A percentile compares a stretch with the other conserved stretches of the same genome.
Evolutionary conservation across 805 yeast genomes (phyloP).

Genomic region (Candida palmyrensis): DNA sequence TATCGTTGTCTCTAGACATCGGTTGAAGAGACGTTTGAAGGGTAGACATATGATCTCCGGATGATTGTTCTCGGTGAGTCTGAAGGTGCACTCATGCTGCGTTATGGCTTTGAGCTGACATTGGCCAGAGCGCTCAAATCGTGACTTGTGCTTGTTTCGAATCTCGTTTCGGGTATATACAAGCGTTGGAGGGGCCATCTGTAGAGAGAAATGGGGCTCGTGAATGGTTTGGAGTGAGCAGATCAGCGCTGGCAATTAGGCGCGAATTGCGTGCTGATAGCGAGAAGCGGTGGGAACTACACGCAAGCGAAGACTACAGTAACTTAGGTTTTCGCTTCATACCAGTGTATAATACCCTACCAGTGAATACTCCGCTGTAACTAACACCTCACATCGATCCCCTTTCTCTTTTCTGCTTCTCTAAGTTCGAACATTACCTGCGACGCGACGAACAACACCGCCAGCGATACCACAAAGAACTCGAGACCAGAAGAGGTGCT

Average conservation of each 20-base stretch:
- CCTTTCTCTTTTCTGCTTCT: slow-evolving; percentile 78
- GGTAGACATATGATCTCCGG: slow-evolving; percentile 39
- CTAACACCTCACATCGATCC: slow-evolving; percentile 75
- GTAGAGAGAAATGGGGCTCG: no score
- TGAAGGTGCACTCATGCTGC: slow-evolving; percentile 41
- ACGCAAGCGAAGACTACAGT: no score
- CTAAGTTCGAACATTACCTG: slow-evolving; percentile 95
- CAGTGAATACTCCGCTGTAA: no score
- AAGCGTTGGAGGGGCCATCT: slow-evolving; percentile 43
- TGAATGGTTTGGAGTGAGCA: no score
- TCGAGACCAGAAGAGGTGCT: slow-evolving; percentile 63
- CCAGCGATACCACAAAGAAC: slow-evolving; percentile 57
- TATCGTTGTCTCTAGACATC: slow-evolving; percentile 27
- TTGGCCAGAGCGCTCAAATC: slow-evolving; percentile 20
- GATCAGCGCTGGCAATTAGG: no score
- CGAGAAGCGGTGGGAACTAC: no score
- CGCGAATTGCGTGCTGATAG: no score
- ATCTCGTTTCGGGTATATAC: slow-evolving; percentile 28
- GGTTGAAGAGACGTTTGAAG: slow-evolving; percentile 36
- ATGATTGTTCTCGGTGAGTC: slow-evolving; percentile 14
- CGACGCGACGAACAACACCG: slow-evolving; percentile 71
- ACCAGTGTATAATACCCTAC: no score
- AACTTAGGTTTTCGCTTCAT: no score
- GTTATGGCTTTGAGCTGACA: slow-evolving; percentile 30
- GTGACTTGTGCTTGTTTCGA: slow-evolving; percentile 18